A percentile compares a stretch with the other conserved stretches of the same genome.
Evolutionary conservation across 2,329 filamentous ascomycete genomes (phyloP).

Genomic region (Sporothrix luriei): DNA sequence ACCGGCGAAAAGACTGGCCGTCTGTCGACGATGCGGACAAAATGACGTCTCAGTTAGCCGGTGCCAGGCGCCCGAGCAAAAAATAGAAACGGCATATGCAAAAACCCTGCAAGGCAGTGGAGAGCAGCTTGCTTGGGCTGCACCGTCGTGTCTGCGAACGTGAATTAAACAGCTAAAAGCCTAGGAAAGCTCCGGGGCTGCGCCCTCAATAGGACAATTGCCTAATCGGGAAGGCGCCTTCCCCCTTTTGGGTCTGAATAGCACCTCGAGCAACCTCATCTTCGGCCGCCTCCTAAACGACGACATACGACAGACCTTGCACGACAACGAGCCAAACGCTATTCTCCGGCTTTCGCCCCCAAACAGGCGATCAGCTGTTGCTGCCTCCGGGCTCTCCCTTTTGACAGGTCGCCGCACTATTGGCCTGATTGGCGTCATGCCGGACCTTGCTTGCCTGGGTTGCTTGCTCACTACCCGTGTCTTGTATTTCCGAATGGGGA

Average conservation of each 20-base stretch:
- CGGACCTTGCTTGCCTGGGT: neutral
- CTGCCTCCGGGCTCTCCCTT: constrained; percentile 18
- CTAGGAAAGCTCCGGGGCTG: neutral
- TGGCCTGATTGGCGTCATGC: neutral
- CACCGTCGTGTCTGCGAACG: neutral
- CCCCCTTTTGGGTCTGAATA: constrained; percentile 44
- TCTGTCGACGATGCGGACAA: neutral
- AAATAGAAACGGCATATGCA: neutral
- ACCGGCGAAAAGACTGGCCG: constrained; percentile 18
- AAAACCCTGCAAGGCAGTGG: neutral
- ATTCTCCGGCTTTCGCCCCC: neutral
- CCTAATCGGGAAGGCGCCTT: constrained; percentile 34
- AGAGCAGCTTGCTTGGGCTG: neutral
- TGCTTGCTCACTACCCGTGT: neutral
- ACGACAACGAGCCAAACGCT: neutral
- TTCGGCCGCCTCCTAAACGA: neutral
- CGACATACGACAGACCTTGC: neutral
- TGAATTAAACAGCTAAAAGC: neutral
- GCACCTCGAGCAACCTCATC: constrained; percentile 39
- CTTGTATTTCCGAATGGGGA: neutral
- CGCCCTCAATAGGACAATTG: constrained; percentile 19
- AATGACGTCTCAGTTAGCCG: constrained; percentile 25
- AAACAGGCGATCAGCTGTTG: neutral
- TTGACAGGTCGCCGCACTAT: constrained; percentile 1
- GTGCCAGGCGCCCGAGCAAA: neutral